Base-by-base conservation (phyloP, 1,284 basidiomycete species). In the Ganoderma lingzhi region DNA sequence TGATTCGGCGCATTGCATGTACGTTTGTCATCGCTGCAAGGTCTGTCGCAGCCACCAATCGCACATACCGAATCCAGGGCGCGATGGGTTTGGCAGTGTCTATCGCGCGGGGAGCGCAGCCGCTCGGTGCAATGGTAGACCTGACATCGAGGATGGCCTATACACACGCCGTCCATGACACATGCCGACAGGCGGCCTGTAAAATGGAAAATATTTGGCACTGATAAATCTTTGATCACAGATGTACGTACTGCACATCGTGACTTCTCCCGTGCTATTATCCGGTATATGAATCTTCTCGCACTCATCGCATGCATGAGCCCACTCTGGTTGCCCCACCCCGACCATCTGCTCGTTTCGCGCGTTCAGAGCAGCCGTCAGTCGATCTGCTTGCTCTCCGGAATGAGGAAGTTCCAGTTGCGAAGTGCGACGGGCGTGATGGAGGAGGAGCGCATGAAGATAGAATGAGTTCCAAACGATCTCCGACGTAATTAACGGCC, bases 141-240 rank as follows among this genome's bases (percentile, higher is more conserved):
- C 3, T 63, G 69, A 69, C 82, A 82, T 59, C 78, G 78, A 1
- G 79, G 78, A 60, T 76, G 78, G 1, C 79, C 79, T 30, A 82
- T 73, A 14, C 75, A 74, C 15, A 81, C 68, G 10, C 80, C 80
- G 68, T 82, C 79, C 12, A 71, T 74, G 12, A 82, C 79, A 17
- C 75, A 71, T 4, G 76, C 67, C 6, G 64, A 67, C 6, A 71
- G 37, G 12, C 48, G 17, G 9, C 32, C 64, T 71, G 19, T 45
- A 9, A 9, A 6, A 41, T 41, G 4, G 12, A 4, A 2, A 55
- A 23, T 23, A 23, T 23, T 23, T 23, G 23, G 23, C 23, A 23
- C 23, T 23, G 23, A 23, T 23, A 23, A 23, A 23, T 23, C 23
- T 23, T 23, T 23, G 23, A 23, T 23, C 23, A 23, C 23, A 23